Percentiles rank a stretch among this genome's conserved stretches.
Conservation (phyloP, 768 basidiomycete genomes). For the Tephrocybe rancida region DNA sequence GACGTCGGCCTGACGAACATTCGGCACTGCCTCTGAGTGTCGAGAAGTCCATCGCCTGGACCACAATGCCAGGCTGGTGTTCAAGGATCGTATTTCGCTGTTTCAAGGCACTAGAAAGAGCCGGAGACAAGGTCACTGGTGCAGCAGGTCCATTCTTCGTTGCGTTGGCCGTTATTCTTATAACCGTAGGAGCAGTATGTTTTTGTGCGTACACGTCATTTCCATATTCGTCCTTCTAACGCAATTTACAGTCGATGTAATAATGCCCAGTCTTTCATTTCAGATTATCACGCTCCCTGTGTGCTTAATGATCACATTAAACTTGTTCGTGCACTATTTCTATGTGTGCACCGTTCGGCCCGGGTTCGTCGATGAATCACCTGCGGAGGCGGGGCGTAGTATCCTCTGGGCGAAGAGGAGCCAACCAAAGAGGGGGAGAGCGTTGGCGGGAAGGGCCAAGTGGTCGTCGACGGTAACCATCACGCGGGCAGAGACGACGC, state of each 20-base stretch:
- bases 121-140: slow-evolving; percentile 81
- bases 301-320: slow-evolving; percentile 75
- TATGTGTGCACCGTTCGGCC: slow-evolving; percentile 79
- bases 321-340: slow-evolving; percentile 84
- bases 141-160: slow-evolving; percentile 93
- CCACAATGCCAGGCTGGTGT: slow-evolving; percentile 23
- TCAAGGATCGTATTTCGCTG: slow-evolving; percentile 51
- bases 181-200: slow-evolving; percentile 65
- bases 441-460: slow-evolving; percentile 43
- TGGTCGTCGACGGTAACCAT: slow-evolving; percentile 55
- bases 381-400: slow-evolving; percentile 37
- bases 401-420: slow-evolving; percentile 61
- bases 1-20: no score
- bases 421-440: slow-evolving; percentile 23
- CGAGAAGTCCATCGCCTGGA: not conserved
- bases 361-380: slow-evolving; percentile 73
- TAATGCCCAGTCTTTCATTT: slow-evolving; percentile 64
- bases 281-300: slow-evolving; percentile 64
- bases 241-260: slow-evolving; percentile 66
- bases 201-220: slow-evolving; percentile 67
- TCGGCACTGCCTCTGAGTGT: no score
- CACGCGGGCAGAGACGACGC: slow-evolving; percentile 55
- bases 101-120: slow-evolving; percentile 65
- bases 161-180: slow-evolving; percentile 73
- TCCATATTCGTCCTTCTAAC: not conserved